These are phyloP conservation scores for Hylodesmum podocarpum DNA, from an alignment of 306 rosid genomes.

Conservation along the genomic window DNA sequence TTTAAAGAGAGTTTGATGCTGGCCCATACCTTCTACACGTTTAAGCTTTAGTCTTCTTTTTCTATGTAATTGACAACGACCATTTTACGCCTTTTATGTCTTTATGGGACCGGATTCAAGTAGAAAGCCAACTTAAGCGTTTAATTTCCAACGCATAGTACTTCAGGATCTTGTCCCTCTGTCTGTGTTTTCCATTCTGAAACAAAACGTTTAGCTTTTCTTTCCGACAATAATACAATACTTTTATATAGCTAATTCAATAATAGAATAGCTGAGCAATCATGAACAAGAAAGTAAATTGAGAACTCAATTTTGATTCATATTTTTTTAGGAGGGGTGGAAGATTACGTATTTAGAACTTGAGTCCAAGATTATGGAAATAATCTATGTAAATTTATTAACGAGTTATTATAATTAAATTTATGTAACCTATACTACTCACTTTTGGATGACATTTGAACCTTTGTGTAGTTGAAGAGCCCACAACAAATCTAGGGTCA, in stretches of 20 bases:
- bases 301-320: background rate
- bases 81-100: conserved; percentile 36
- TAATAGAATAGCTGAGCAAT: background rate
- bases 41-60: conserved; percentile 42
- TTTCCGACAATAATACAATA: background rate
- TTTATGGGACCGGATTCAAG: conserved; percentile 43
- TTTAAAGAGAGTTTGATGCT: conserved; percentile 32
- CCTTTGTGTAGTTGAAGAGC: background rate
- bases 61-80: conserved; percentile 45
- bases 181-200: conserved; percentile 26
- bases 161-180: conserved; percentile 33
- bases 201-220: conserved; percentile 12
- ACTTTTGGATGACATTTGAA: background rate
- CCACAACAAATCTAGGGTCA: background rate
- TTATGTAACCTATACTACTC: background rate
- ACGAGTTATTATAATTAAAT: conserved; percentile 11
- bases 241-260: background rate
- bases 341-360: background rate
- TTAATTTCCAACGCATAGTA: conserved; percentile 34
- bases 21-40: conserved; percentile 43
- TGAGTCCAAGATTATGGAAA: too few relatives aligned
- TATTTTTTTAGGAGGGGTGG: background rate
- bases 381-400: too few relatives aligned
- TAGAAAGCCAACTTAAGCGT: conserved; percentile 24
- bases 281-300: background rate